These are phyloP conservation scores for Gossypium stocksii DNA, from an alignment of 345 rosid genomes.

Conservation along the genomic window DNA sequence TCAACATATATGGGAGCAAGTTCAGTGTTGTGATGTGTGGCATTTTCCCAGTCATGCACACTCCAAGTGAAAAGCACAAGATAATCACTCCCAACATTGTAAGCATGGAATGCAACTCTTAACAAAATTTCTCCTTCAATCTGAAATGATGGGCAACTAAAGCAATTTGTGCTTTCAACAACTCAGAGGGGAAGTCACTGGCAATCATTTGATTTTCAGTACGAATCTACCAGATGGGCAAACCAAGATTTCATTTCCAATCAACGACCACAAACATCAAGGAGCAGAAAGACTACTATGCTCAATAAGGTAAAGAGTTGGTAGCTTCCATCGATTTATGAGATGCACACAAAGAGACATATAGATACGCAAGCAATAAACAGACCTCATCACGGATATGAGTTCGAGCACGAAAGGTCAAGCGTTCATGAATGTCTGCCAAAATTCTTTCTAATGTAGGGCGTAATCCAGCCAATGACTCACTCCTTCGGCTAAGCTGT, in stretches of 20 bases:
- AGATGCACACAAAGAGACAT: neutral
- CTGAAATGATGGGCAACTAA: neutral
- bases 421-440: slow-evolving; percentile 84
- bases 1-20: neutral
- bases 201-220: neutral
- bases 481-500: slow-evolving; percentile 70
- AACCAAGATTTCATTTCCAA: neutral
- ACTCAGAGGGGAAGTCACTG: neutral
- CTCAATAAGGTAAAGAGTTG: neutral
- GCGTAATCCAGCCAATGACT: slow-evolving; percentile 73
- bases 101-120: neutral
- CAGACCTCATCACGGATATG: slow-evolving; percentile 89
- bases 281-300: neutral
- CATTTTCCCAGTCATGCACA: neutral
- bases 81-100: neutral
- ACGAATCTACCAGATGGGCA: neutral
- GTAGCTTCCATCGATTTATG: neutral
- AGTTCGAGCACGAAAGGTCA: slow-evolving; percentile 97
- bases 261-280: slow-evolving; percentile 2
- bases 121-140: neutral
- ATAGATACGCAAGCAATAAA: neutral
- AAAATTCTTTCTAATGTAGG: slow-evolving; percentile 90
- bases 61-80: neutral
- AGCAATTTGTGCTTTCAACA: neutral
- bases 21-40: neutral